phyloP scores from a whole-genome alignment of 805 yeast species.

The Suhomyces vadensis region DNA sequence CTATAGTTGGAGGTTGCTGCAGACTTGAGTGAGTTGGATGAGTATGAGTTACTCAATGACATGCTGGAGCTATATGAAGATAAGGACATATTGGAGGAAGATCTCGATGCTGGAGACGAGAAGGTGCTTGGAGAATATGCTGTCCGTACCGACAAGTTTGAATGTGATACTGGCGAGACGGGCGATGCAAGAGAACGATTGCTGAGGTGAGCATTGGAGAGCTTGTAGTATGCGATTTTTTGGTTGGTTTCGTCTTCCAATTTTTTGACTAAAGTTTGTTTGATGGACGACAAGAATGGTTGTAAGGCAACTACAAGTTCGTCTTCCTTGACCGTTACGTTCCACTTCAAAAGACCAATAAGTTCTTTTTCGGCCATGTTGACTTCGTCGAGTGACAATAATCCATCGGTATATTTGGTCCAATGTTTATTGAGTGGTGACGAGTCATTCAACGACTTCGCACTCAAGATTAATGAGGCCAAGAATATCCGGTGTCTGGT shows the following conservation, averaged over 20 bases:
- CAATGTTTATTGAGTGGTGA: slow-evolving; percentile 96
- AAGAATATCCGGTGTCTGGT: slow-evolving; percentile 91
- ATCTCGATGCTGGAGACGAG: slow-evolving; percentile 12
- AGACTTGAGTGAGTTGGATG: slow-evolving; percentile 10
- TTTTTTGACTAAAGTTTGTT: slow-evolving; percentile 43
- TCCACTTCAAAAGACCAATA: slow-evolving; percentile 82
- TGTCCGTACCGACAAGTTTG: slow-evolving; percentile 11
- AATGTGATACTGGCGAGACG: slow-evolving; percentile 11
- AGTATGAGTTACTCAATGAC: slow-evolving; percentile 19
- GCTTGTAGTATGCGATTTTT: slow-evolving; percentile 33
- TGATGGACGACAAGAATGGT: slow-evolving; percentile 77
- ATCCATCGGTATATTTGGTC: slow-evolving; percentile 89
- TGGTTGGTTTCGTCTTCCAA: slow-evolving; percentile 26
- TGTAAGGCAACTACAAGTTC: slow-evolving; percentile 71
- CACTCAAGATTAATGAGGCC: slow-evolving; percentile 87
- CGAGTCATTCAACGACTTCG: slow-evolving; percentile 89
- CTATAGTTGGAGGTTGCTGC: slow-evolving; percentile 11
- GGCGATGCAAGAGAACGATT: slow-evolving; percentile 7
- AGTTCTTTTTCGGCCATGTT: slow-evolving; percentile 91
- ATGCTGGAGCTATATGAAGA: slow-evolving; percentile 19
- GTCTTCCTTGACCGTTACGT: slow-evolving; percentile 64
- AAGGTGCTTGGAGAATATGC: slow-evolving; percentile 1
- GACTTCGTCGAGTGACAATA: slow-evolving; percentile 73
- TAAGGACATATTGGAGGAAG: slow-evolving; percentile 14
- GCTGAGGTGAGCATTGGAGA: slow-evolving; percentile 21